Base-by-base conservation (phyloP, 352 stramenopile species). In the Phytopythium helicoides region DNA sequence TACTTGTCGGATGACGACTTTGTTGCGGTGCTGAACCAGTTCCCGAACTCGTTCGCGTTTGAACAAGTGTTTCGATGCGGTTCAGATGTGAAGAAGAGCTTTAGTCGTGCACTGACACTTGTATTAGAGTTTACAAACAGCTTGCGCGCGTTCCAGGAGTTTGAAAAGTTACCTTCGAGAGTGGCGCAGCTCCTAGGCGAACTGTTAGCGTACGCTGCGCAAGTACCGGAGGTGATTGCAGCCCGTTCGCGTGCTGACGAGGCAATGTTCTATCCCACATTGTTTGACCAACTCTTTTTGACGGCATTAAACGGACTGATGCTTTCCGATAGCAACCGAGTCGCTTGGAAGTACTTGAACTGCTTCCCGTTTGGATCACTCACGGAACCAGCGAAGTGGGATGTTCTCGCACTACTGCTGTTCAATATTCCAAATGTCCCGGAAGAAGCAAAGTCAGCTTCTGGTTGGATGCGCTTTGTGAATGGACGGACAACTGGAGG, bases 1-100 rank as follows among this genome's bases (percentile, higher is more conserved):
- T 92, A 85, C 52, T 54, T 95, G 1, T 92, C 81, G 0, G 85
- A 95, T 42, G 83, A 89, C 56, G 85, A 95, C 59, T 95, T 93
- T 26, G 76, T 92, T 4, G 79, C 80, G 0, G 72, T 95, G 1
- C 53, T 92, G 35, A 88, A 91, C n/a, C 85, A 95, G 60, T 93
- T 95, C 42, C 85, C 85, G 5, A 86, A 93, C 61, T 69, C 69
- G 2, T 91, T 93, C 56, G 83, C 80, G 4, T 89, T 93, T 46
- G 72, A 87, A 41, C 83, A 93, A 48, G 38, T 93, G 2, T 90
- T 91, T 28, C 55, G 54, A 14, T 90, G 78, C 64, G 79, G 66
- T 2, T 61, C 79, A 35, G 78, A 93, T 50, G 74, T 82, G 18
- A 91, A 93, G 52, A 90, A 89, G 50, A 79, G 72, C 54, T 91